Base-by-base conservation (phyloP, 2,329 filamentous ascomycete species). In the Ceratocystis cacaofunesta region DNA sequence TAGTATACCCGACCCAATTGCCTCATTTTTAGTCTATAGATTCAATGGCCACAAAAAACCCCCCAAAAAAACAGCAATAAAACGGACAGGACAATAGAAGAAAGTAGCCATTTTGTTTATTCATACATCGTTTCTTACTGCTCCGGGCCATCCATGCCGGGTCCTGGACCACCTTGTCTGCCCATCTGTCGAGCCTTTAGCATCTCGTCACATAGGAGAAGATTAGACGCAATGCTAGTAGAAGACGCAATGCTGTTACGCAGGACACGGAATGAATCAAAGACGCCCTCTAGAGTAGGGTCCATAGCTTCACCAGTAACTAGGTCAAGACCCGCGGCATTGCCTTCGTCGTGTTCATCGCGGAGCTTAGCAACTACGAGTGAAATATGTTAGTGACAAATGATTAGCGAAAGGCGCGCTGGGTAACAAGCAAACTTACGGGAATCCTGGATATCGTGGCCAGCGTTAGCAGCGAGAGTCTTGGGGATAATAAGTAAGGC, bases 151-250 rank as follows among this genome's bases (percentile, higher is more conserved):
- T 86, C 84, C 81, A 85, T 85, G 67, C 83, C 84, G 3, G 83
- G 82, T 5, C 84, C 84, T 1, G 84, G 84, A 25, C 82, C 83
- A 48, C 77, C 80, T 75, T 79, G 76, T 72, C 84, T 79, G 61
- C 82, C 87, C 94, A 99, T 99, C 79, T 99, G 92, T 74, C 94
- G 84, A 68, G 94, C 94, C 82, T 99, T 99, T 72, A 99, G 80
- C 79, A 99, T 82, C 81, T 99, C 94, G 73, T 99, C 94, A 73
- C 94, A 99, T 62, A 99, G 82, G 70, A 99, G 79, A 69, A 99
- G 80, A 78, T 99, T 99, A 8, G 90, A 92, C 5, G 94, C 92
- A 72, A 99, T 99, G 69, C 94, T 90, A 30, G 92, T 88, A 75
- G 91, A 94, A 43, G 92, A 96, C 2, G 94, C 91, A 69, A 99